Base-by-base conservation (phyloP, 345 rosid species). In the Passiflora organensis region DNA sequence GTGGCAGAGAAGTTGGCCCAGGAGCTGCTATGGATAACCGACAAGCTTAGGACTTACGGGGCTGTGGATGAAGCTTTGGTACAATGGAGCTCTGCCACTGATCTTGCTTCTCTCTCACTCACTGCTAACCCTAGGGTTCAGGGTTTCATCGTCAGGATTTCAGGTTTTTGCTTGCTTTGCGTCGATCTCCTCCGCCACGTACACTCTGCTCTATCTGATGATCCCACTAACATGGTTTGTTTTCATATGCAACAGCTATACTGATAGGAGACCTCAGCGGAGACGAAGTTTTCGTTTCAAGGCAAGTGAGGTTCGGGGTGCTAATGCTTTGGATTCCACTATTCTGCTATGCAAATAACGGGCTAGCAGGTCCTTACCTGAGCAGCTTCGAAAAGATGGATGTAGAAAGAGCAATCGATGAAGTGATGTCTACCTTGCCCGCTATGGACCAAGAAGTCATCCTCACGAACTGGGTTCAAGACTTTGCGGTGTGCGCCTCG, bases 391-490 rank as follows among this genome's bases (percentile, higher is more conserved):
- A 89, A 65, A 82, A 78, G 67, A 55, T 76, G 22, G 80, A 83
- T 51, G 69, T 77, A 15, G 91, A 89, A 67, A 77, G 77, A 66
- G 80, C 82, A 23, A 78, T 89, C 53, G 83, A 85, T 49, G 71
- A 76, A 53, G 81, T 72, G 12, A 66, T 89, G 55, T 68, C 85
- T 4, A 70, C 69, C 41, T 73, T 83, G 15, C 76, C 91, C 4
- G 65, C 79, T 5, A 10, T 57, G 51, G 89, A 85, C 48, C 96
- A 83, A 65, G 91, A 88, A 64, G 56, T 83, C 13, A 46, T 89
- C 17, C 85, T 89, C 64, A 73, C 79, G 14, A 82, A 74, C 34
- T 85, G 94, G 89, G 72, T 89, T 9, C 89, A 83, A 60, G 88
- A 85, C 57, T 85, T 70, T 53, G 65, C 82, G 1, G 50, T 75